Evolutionary conservation across 495 filamentous ascomycete genomes (phyloP), one percentile per base, ranked within the genome.

Genomic region (Lentithecium fluviatile): DNA sequence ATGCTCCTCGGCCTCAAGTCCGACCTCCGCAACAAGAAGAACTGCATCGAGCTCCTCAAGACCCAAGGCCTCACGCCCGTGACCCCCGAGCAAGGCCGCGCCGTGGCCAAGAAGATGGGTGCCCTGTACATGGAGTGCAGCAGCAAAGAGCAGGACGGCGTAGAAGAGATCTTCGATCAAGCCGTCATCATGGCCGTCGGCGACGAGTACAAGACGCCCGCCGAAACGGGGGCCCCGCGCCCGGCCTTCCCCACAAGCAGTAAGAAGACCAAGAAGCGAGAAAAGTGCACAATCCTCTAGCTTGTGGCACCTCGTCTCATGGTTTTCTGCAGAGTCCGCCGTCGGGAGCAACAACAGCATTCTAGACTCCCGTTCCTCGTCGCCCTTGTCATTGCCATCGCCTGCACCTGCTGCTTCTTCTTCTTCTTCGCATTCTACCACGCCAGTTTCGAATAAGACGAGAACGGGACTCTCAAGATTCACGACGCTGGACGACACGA

Each of bases 71-170:
- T 98, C 45, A 97, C 93, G 1, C 94, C 94, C 10, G 91, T 98
- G 19, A 96, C 90, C 0, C 85, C 84, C 58, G 85, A 96, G 67
- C 94, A 98, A 78, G 94, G 95, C 37, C 78, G 84, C 50, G 83
- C 83, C 8, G 93, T 98, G 36, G 93, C 94, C 36, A 79, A 83
- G 64, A 89, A 89, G 72, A 98, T 98, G 94, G 87, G 87, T 49
- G 94, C 94, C 25, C 82, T 84, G 50, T 98, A 98, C 76, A 90
- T 95, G 78, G 94, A 98, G 77, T 98, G 94, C 82, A 95, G 90
- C 68, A 92, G 88, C 75, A 97, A 97, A 76, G 95, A 97, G 75
- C 92, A 94, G 88, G 83, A 77, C 36, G 94, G 94, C 50, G 92
- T 98, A 26, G 89, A 97, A 69, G 91, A 96, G 62, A 91, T 98